Percentiles rank a stretch among this genome's conserved stretches.
Evolutionary conservation across 768 basidiomycete species (phyloP).

Genomic region (Pisolithus tinctorius): DNA sequence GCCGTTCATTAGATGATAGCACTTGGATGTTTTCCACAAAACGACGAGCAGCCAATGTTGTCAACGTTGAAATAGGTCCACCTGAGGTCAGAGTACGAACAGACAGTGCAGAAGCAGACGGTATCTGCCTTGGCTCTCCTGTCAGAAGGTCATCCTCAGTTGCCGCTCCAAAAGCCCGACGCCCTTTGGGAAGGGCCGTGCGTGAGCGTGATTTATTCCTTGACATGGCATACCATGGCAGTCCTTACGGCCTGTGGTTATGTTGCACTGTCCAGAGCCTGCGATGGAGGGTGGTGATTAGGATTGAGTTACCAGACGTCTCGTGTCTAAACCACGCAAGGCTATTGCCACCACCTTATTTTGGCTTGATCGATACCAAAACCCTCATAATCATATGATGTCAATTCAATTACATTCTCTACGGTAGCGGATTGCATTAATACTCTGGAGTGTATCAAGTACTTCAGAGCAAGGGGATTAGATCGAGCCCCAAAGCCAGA

Average conservation of each 20-base stretch:
- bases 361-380: too few species aligned
- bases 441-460: background rate
- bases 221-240: background rate
- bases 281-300: background rate
- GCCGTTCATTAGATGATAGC: conserved; percentile 31
- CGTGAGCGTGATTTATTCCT: background rate
- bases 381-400: too few species aligned
- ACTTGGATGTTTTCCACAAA: conserved; percentile 41
- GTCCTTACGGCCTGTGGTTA: background rate
- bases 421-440: too few species aligned
- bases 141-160: conserved; percentile 38
- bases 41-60: conserved; percentile 42
- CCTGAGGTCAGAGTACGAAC: conserved; percentile 31
- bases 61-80: conserved; percentile 36
- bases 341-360: too few species aligned
- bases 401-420: too few species aligned
- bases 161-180: conserved; percentile 35
- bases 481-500: conserved; percentile 22
- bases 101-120: conserved; percentile 49
- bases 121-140: conserved; percentile 29
- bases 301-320: too few species aligned
- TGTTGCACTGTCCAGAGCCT: too few species aligned
- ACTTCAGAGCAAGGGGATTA: background rate
- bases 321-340: too few species aligned
- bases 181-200: conserved; percentile 8